Percentiles rank a stretch among this genome's conserved stretches.
These are phyloP conservation scores for Pseudogymnoascus sp. DNA, from an alignment of 2,329 filamentous ascomycete species.

Conservation along the genomic window DNA sequence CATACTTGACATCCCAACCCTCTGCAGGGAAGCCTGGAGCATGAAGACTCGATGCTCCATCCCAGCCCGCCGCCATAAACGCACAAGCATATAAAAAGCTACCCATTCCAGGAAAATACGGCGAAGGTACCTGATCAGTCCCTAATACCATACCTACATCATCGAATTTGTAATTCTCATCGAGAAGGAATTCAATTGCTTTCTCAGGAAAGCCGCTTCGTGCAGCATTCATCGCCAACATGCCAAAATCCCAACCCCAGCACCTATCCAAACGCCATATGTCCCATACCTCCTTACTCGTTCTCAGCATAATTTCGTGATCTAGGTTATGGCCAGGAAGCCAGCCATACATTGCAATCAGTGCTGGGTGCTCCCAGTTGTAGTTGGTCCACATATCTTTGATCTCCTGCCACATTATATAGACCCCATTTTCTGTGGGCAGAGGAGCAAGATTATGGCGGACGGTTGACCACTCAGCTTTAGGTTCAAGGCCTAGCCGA, in stretches of 20 bases:
- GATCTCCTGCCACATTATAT: conserved; percentile 48
- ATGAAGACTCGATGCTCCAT: conserved; percentile 38
- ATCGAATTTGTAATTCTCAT: conserved; percentile 47
- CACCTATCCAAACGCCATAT: conserved; percentile 37
- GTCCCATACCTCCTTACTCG: conserved; percentile 34
- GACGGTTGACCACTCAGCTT: conserved; percentile 41
- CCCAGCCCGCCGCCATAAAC: conserved; percentile 53
- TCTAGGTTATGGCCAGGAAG: conserved; percentile 36
- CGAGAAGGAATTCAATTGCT: conserved; percentile 37
- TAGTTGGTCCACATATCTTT: conserved; percentile 38
- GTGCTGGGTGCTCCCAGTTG: conserved; percentile 37
- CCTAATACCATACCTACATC: conserved; percentile 49
- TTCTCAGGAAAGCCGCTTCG: conserved; percentile 36
- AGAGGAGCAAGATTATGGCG: conserved; percentile 46
- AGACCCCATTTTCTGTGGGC: conserved; percentile 43
- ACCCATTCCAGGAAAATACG: conserved; percentile 48
- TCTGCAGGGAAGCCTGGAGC: conserved; percentile 41
- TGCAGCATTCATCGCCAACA: conserved; percentile 40
- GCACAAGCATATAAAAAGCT: conserved; percentile 45
- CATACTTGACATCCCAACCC: conserved; percentile 40
- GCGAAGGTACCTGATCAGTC: conserved; percentile 46
- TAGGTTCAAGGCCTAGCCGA: conserved; percentile 38
- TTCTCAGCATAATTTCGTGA: conserved; percentile 29
- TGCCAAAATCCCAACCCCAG: conserved; percentile 41
- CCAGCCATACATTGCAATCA: conserved; percentile 39